Base-by-base conservation (phyloP, 2,329 filamentous ascomycete species). In the Monilinia aucupariae region DNA sequence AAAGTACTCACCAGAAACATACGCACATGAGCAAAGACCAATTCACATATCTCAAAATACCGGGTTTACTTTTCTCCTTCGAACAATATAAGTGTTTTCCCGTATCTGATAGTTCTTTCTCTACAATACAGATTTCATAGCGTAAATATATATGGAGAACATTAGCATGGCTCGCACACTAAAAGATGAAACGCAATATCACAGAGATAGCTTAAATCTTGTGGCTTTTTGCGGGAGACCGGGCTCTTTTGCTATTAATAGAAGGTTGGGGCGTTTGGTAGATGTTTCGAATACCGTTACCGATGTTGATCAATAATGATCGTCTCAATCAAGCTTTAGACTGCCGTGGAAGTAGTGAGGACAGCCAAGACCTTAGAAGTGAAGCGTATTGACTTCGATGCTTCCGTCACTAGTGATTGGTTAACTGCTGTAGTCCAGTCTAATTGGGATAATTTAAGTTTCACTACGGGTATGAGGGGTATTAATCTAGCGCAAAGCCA, bases 71-170 rank as follows among this genome's bases (percentile, higher is more conserved):
- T 7, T 3, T 30, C 27, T 30, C 6, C 27, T 6, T 30, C 27
- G 27, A 6, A 30, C 6, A 30, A 3, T 30, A 30, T 30, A 30
- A 30, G 27, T 15, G 0, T 30, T 20, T 8, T 8, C 9, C 17
- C 22, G 41, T 2, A 13, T 43, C 9, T 30, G 10, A 1, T 4
- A n/a, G 2, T 43, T n/a, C n/a, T n/a, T n/a, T n/a, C n/a, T 20
- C 20, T 8, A 13, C 0, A n/a, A 1, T 1, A 43, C 8, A 1
- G 3, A 30, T 4, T n/a, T n/a, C 5, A n/a, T 9, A 9, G 17
- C n/a, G 2, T 17, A n/a, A 8, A 10, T 12, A 10, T 12, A n/a
- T 15, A 9, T 2, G n/a, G 37, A 43, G 17, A 41, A n/a, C 1
- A 13, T 30, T 41, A 8, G 9, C 22, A 8, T 13, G 8, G 0